A percentile compares a stretch with the other conserved stretches of the same genome.
Conservation (phyloP, 2,329 filamentous ascomycete genomes). For the Pseudogymnoascus destructans region DNA sequence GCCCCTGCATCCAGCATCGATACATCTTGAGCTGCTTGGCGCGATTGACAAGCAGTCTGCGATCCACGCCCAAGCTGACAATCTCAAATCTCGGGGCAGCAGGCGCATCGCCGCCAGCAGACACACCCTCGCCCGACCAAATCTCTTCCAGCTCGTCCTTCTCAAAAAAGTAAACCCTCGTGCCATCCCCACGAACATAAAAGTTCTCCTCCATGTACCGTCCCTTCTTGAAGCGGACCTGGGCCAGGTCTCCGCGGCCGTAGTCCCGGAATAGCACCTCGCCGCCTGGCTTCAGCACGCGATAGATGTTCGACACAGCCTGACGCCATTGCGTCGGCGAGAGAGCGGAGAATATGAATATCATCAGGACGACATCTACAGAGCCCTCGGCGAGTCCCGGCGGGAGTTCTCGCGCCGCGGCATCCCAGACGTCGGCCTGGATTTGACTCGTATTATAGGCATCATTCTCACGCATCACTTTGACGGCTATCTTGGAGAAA, state of each 20-base stretch:
- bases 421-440: constrained; percentile 91
- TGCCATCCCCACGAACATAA: constrained; percentile 90
- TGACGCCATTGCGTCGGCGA: constrained; percentile 72
- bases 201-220: constrained; percentile 94
- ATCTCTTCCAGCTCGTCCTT: constrained; percentile 66
- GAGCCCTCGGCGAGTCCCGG: constrained; percentile 63
- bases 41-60: constrained; percentile 82
- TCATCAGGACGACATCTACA: constrained; percentile 84
- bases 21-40: constrained; percentile 94
- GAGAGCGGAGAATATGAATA: constrained; percentile 94
- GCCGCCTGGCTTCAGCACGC: constrained; percentile 82
- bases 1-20: constrained; percentile 85
- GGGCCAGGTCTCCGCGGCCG: constrained; percentile 84
- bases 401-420: constrained; percentile 58
- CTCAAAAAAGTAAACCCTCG: constrained; percentile 95
- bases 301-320: constrained; percentile 69
- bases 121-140: constrained; percentile 40
- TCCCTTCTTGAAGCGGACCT: constrained; percentile 94
- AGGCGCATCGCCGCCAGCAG: neutral
- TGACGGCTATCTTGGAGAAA: constrained; percentile 88
- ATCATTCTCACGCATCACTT: constrained; percentile 74
- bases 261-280: constrained; percentile 93
- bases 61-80: constrained; percentile 68
- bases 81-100: constrained; percentile 46
- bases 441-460: constrained; percentile 61